Percentiles rank a stretch among this genome's conserved stretches.
Evolutionary conservation across 1,139 yeast species (phyloP).

Genomic region (Geotrichum phurueaensis): DNA sequence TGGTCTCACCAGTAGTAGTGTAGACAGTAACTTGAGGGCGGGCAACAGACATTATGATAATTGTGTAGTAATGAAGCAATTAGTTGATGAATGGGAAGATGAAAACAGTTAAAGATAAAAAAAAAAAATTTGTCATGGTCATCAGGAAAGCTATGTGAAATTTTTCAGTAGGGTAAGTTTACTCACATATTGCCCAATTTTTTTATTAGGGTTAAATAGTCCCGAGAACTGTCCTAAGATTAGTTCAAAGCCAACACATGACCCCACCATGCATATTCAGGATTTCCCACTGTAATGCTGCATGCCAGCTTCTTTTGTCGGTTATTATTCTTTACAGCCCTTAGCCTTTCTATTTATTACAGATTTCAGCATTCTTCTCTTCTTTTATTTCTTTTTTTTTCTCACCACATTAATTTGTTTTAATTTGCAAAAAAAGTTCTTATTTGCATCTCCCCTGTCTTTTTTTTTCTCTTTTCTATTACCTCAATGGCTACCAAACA

Average conservation of each 20-base stretch:
- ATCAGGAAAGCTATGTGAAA: neutral
- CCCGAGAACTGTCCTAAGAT: neutral
- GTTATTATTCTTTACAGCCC: neutral
- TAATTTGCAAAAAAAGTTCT: neutral
- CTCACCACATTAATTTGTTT: neutral
- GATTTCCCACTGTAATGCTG: neutral
- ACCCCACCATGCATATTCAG: neutral
- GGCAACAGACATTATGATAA: constrained; percentile 51
- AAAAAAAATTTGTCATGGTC: neutral
- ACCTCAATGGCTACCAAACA: neutral
- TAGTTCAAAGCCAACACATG: neutral
- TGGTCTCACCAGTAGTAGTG: constrained; percentile 80
- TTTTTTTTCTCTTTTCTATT: neutral
- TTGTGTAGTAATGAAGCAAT: neutral
- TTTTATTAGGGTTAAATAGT: neutral
- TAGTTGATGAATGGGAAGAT: neutral
- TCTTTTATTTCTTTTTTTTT: neutral
- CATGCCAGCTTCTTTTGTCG: neutral
- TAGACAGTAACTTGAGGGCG: constrained; percentile 97
- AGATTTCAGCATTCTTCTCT: neutral
- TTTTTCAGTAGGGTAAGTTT: neutral
- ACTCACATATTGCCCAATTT: neutral
- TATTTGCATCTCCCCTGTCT: neutral
- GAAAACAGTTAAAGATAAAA: neutral
- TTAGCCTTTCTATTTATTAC: neutral